Base-by-base conservation (phyloP, 2,329 filamentous ascomycete genomes). In the Leptographium flavum region DNA sequence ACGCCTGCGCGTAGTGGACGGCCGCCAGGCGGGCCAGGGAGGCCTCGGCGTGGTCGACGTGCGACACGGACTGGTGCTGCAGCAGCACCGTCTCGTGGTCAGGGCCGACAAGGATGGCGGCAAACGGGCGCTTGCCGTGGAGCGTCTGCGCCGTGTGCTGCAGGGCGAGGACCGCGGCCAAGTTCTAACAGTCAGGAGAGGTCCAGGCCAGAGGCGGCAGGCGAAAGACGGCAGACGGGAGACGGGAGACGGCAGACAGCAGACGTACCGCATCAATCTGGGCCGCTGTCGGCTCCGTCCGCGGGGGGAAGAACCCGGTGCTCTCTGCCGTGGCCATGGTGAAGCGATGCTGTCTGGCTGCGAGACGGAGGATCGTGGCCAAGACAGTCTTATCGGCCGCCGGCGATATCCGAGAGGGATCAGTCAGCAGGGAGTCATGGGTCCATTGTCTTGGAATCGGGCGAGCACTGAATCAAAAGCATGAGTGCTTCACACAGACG, bases 31-130 rank as follows among this genome's bases (percentile, higher is more conserved):
- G 64, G 1, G 69, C 70, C 5, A 73, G 60, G 36, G 65, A 66
- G 41, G 62, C 63, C 55, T 74, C 70, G 15, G 70, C 69, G 50
- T 73, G 70, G 49, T 71, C 67, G 41, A 73, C 67, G 51, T 73
- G 69, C 33, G 69, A 69, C 27, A 73, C 60, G 22, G 67, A 70
- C 52, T 67, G 65, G 49, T 71, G 70, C 28, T 61, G 63, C 42
- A 71, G 58, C 2, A 73, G 56, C 19, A 69, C 57, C 0, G 67
- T 70, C 50, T 61, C 57, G 50, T 73, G 69, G 57, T 73, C 67
- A 1, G 71, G 68, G 0, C 58, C 69, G 2, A 72, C 53, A 11
- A 74, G 60, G 27, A 66, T 60, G 1, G 66, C 68, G 5, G 46
- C 49, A 51, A 73, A 73, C 4, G 70, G 70, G 6, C 68, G 59